Evolutionary conservation across 2,329 filamentous ascomycete genomes (phyloP).

Genomic region (Aspergillus sp.): DNA sequence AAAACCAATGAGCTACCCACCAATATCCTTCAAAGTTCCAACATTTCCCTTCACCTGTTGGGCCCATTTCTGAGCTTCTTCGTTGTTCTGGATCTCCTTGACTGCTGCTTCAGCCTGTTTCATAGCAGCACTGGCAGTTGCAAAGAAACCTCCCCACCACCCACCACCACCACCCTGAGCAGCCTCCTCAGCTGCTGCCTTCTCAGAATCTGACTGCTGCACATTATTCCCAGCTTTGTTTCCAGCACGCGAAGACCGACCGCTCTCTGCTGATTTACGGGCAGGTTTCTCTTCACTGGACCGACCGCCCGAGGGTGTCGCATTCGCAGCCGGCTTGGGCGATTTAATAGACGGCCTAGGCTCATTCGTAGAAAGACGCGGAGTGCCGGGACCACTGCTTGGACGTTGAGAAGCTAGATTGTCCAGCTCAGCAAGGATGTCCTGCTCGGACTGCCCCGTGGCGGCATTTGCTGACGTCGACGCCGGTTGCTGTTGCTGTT

Average conservation of each 20-base stretch:
- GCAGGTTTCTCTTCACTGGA: conserved; percentile 61
- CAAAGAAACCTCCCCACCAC: conserved; percentile 85
- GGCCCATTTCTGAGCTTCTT: conserved; percentile 94
- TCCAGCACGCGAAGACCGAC: conserved; percentile 64
- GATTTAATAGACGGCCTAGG: conserved; percentile 49
- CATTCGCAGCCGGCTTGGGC: conserved; percentile 49
- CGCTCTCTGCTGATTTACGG: conserved; percentile 75
- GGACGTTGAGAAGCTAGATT: conserved; percentile 69
- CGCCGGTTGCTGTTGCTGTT: conserved; percentile 12
- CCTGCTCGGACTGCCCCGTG: conserved; percentile 51
- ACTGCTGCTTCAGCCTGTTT: conserved; percentile 91
- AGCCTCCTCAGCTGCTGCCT: conserved; percentile 43
- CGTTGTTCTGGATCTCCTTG: conserved; percentile 91
- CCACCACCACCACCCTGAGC: conserved; percentile 55
- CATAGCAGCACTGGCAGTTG: conserved; percentile 67
- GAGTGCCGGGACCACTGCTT: conserved; percentile 72
- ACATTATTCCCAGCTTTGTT: conserved; percentile 59
- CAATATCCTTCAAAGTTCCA: conserved; percentile 67
- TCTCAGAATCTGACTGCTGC: conserved; percentile 34
- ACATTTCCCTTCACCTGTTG: conserved; percentile 91
- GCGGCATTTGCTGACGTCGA: conserved; percentile 12
- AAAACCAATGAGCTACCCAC: conserved; percentile 56
- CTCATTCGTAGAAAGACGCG: conserved; percentile 54
- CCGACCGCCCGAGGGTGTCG: conserved; percentile 41
- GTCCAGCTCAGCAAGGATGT: conserved; percentile 84